Base-by-base conservation (phyloP, 2,329 filamentous ascomycete species). In the Botrytis deweyae region DNA sequence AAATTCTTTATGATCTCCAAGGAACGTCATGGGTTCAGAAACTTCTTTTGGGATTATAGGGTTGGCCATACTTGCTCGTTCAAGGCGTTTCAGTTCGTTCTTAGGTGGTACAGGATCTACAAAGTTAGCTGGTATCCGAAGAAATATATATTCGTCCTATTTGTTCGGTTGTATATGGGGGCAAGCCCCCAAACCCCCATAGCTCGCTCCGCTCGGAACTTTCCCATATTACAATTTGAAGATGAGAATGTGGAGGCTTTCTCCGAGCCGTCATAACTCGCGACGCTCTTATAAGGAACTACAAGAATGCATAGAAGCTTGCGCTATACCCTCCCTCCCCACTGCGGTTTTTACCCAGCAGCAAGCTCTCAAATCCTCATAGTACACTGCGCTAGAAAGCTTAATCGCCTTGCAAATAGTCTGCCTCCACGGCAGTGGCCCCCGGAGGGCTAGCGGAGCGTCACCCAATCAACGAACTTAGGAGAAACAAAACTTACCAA, bases 11-110 rank as follows among this genome's bases (percentile, higher is more conserved):
- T 91, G 88, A 20, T 96, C 92, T 2, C 94, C 94, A 6, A 99
- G 87, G 81, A 93, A 90, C 0, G 93, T 90, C 72, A 93, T 90
- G 0, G 95, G 94, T 73, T 94, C 91, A 0, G 91, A 90, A 1
- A 99, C 89, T 80, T 98, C 93, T 33, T 91, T 91, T 0, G 96
- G 95, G 1, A 94, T 87, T 75, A 91, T 91, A 1, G 93, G 86
- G 22, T 90, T 85, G 0, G 97, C 95, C 95, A 99, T 97, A 75
- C 90, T 93, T 16, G 94, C 95, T 74, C 95, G 88, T 75, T 97
- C 94, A 9, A 99, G 88, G 4, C 91, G 89, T 82, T 92, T 94
- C 63, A 99, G 87, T 80, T 98, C 95, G 5, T 93, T 90, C 79
- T 98, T 98, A 18, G 94, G 90, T 4, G 95, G 94, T 1, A 98